Conservation (phyloP, 179 eudicot genomes). For the Beta lomatogona region DNA sequence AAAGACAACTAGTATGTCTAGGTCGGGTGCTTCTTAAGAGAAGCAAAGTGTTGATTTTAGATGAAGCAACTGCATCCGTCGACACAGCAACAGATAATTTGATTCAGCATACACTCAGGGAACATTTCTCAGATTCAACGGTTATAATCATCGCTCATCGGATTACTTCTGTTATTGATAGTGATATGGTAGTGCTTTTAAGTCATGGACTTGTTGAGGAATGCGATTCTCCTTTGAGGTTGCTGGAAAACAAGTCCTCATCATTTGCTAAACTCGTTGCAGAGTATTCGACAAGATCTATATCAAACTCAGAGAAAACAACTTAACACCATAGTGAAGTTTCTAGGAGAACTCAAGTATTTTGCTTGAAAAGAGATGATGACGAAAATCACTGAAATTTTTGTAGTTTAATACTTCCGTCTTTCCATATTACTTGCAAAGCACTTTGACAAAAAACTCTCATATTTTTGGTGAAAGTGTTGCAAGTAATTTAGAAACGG, state of each 20-base stretch:
- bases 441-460: too few relatives aligned
- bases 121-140: slow-evolving; percentile 54
- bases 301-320: slow-evolving; percentile 22
- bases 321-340: not conserved
- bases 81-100: slow-evolving; percentile 66
- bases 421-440: too few relatives aligned
- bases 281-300: slow-evolving; percentile 69
- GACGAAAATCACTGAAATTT: too few relatives aligned
- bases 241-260: slow-evolving; percentile 71
- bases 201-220: slow-evolving; percentile 62
- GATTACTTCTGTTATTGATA: slow-evolving; percentile 65
- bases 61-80: slow-evolving; percentile 70
- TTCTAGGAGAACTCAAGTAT: too few relatives aligned
- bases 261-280: slow-evolving; percentile 80
- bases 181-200: slow-evolving; percentile 58
- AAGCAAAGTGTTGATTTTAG: slow-evolving; percentile 55
- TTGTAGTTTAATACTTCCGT: too few relatives aligned
- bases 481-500: too few relatives aligned
- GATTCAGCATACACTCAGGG: slow-evolving; percentile 55
- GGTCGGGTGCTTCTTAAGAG: slow-evolving; percentile 59
- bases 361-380: too few relatives aligned
- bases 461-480: too few relatives aligned
- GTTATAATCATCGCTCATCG: slow-evolving; percentile 61
- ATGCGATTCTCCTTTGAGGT: slow-evolving; percentile 64
- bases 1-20: slow-evolving; percentile 58